Conservation (phyloP, 352 stramenopile genomes). For the Phytophthora constricta region DNA sequence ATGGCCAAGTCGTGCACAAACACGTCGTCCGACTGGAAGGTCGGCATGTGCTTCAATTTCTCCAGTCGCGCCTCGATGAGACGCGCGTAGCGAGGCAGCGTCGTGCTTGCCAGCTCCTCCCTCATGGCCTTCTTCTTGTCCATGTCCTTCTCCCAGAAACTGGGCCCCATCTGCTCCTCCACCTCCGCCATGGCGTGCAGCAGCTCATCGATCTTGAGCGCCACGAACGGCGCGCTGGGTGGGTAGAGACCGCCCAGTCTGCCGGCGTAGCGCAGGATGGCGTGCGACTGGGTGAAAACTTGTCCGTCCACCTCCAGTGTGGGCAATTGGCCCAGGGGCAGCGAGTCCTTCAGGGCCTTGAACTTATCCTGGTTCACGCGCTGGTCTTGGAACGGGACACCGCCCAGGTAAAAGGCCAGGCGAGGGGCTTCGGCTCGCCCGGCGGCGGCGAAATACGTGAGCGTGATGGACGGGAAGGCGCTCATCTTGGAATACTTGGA, state of each 20-base stretch:
- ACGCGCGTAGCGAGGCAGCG: constrained; percentile 36
- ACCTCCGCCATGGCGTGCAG: constrained; percentile 46
- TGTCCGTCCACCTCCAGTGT: constrained; percentile 62
- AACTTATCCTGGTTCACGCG: constrained; percentile 48
- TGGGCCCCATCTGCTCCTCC: constrained; percentile 32
- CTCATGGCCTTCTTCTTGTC: constrained; percentile 45
- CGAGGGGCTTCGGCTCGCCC: constrained; percentile 55
- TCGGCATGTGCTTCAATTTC: constrained; percentile 36
- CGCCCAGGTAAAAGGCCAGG: constrained; percentile 59
- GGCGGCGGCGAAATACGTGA: constrained; percentile 61
- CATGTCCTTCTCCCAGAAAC: constrained; percentile 39
- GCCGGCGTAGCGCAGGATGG: constrained; percentile 75
- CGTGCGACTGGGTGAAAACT: constrained; percentile 59
- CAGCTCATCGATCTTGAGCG: constrained; percentile 65
- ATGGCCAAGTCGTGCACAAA: constrained; percentile 48
- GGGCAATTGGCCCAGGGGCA: constrained; percentile 61
- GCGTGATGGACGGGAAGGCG: constrained; percentile 47
- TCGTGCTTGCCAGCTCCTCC: constrained; percentile 36
- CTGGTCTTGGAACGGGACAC: constrained; percentile 65
- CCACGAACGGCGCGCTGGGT: constrained; percentile 35
- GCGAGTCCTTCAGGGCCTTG: constrained; percentile 35
- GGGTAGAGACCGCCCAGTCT: constrained; percentile 65
- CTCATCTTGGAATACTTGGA: constrained; percentile 26
- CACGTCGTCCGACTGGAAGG: constrained; percentile 39
- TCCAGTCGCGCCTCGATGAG: constrained; percentile 41